These are phyloP conservation scores for Begonia peltatifolia DNA, from an alignment of 306 rosid genomes.

Conservation along the genomic window DNA sequence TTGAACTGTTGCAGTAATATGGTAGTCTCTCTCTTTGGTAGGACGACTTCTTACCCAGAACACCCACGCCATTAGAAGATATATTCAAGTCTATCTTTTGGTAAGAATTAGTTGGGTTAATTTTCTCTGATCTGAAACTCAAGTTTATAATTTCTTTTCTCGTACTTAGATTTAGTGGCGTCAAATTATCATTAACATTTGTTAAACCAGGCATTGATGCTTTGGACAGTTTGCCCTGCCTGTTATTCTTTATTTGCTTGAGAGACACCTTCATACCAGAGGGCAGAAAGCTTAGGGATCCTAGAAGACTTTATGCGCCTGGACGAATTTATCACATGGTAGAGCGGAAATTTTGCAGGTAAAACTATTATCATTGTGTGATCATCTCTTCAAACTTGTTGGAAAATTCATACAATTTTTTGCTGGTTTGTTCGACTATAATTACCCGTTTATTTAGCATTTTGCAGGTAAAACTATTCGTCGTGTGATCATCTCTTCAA, in stretches of 20 bases:
- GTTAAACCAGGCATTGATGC: slow-evolving; percentile 56
- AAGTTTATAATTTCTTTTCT: background rate
- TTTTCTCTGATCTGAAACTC: slow-evolving; percentile 1
- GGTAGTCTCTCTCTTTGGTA: slow-evolving; percentile 10
- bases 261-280: slow-evolving; percentile 90
- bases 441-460: background rate
- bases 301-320: slow-evolving; percentile 88
- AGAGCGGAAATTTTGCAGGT: slow-evolving; percentile 93
- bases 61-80: slow-evolving; percentile 87
- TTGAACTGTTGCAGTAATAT: slow-evolving; percentile 1
- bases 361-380: slow-evolving; percentile 1
- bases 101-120: slow-evolving; percentile 20
- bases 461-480: slow-evolving; percentile 60
- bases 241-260: slow-evolving; percentile 72
- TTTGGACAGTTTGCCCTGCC: slow-evolving; percentile 95
- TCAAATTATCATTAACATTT: slow-evolving; percentile 11
- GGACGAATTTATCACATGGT: slow-evolving; percentile 90
- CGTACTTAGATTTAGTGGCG: slow-evolving; percentile 11
- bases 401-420: no score
- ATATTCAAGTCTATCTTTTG: slow-evolving; percentile 84
- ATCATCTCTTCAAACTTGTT: background rate
- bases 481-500: background rate
- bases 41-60: slow-evolving; percentile 98
- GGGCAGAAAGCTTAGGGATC: slow-evolving; percentile 75
- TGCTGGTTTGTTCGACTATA: no score